These are phyloP conservation scores for Wallacemonas collosoma DNA, from an alignment of 208 protist species.

Conservation along the genomic window DNA sequence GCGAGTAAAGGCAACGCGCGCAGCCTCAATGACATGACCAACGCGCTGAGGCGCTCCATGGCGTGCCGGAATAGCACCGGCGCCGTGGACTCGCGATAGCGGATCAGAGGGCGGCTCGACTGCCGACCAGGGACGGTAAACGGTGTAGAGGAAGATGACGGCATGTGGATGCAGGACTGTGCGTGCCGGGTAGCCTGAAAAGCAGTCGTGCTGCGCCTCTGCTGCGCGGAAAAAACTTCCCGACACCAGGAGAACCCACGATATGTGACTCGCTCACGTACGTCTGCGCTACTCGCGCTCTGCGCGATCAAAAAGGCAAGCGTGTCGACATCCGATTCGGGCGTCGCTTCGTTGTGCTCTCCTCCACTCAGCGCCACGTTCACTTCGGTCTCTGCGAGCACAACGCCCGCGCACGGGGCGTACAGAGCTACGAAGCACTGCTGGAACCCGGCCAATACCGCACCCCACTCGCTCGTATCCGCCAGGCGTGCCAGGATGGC, in stretches of 20 bases:
- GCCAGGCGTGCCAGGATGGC: conserved; percentile 22
- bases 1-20: conserved; percentile 22
- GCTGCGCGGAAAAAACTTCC: neutral
- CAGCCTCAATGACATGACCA: conserved; percentile 71
- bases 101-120: neutral
- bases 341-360: no score
- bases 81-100: neutral
- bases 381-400: neutral
- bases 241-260: conserved; percentile 4
- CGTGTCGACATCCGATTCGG: neutral
- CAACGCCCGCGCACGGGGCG: conserved; percentile 18
- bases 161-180: neutral
- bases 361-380: no score
- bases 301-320: neutral
- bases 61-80: conserved; percentile 26
- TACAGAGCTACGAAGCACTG: conserved; percentile 68
- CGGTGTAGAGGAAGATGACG: no score
- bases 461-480: conserved; percentile 34
- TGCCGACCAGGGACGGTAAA: no score
- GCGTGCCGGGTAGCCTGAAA: neutral
- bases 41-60: conserved; percentile 43
- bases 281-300: neutral
- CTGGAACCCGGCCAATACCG: conserved; percentile 47
- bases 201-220: neutral
- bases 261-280: neutral